phyloP scores from a whole-genome alignment of 345 rosid genomes.

The Brassica nigra region DNA sequence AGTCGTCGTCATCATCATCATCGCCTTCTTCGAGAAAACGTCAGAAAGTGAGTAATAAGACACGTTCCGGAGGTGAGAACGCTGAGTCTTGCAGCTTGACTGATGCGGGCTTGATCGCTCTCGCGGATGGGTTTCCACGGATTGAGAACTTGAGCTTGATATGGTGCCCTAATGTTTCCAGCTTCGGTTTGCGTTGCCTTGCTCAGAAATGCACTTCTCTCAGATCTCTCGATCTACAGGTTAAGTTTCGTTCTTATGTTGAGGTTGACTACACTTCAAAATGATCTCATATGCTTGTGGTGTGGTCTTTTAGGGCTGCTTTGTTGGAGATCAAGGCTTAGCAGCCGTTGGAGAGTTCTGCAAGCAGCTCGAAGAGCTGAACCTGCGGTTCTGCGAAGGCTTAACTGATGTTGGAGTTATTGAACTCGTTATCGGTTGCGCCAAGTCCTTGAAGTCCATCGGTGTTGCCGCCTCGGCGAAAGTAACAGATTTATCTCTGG shows the following conservation, averaged over 20 bases:
- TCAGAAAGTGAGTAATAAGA: conserved; percentile 26
- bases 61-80: conserved; percentile 39
- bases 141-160: conserved; percentile 78
- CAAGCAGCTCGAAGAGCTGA: conserved; percentile 70
- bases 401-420: conserved; percentile 76
- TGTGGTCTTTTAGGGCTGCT: conserved; percentile 68
- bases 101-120: conserved; percentile 65
- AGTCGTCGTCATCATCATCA: background rate
- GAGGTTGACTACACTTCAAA: background rate
- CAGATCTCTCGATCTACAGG: conserved; percentile 86
- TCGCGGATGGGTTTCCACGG: conserved; percentile 67
- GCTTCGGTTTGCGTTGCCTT: conserved; percentile 63
- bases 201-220: conserved; percentile 62
- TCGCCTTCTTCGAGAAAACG: conserved; percentile 41
- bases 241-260: conserved; percentile 2
- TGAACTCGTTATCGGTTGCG: conserved; percentile 61
- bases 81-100: conserved; percentile 58
- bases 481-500: conserved; percentile 69
- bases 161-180: conserved; percentile 82
- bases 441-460: conserved; percentile 70
- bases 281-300: conserved; percentile 23
- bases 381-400: conserved; percentile 88
- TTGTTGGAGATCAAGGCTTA: conserved; percentile 82
- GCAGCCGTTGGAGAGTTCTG: conserved; percentile 71
- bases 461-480: conserved; percentile 87